Percentiles rank a stretch among this genome's conserved stretches.
Conservation (phyloP, 306 rosid genomes). For the Fragaria vesca region DNA sequence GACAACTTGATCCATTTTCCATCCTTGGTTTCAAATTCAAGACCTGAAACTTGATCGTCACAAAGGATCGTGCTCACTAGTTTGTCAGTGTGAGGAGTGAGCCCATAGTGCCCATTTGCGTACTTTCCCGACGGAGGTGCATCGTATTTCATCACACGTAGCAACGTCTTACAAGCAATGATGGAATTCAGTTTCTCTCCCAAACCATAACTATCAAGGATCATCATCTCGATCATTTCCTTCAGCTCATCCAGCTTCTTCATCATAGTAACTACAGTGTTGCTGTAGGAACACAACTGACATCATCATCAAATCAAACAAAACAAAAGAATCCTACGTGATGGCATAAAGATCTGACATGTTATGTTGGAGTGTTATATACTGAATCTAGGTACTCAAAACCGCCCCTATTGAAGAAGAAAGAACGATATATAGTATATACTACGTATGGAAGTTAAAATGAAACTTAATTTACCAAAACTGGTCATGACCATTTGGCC, state of each 20-base stretch:
- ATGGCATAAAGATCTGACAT: background rate
- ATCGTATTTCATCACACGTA: slow-evolving; percentile 17
- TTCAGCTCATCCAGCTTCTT: slow-evolving; percentile 4
- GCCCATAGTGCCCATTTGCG: background rate
- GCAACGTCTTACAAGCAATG: background rate
- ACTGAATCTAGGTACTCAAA: too few relatives aligned
- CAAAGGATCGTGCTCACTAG: background rate
- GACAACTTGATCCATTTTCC: slow-evolving; percentile 20
- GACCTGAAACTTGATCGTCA: slow-evolving; percentile 16
- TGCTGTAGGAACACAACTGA: background rate
- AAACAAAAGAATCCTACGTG: background rate
- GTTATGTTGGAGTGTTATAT: background rate
- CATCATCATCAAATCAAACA: background rate
- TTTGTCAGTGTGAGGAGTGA: slow-evolving; percentile 18
- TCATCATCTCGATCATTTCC: background rate
- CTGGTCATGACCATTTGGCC: slow-evolving; percentile 10
- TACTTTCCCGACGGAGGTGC: slow-evolving; percentile 14
- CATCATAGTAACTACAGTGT: background rate
- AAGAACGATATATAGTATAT: too few relatives aligned
- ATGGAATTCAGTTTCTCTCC: background rate
- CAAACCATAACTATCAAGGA: slow-evolving; percentile 9
- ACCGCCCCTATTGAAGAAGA: too few relatives aligned
- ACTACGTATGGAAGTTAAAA: background rate
- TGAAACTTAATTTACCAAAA: background rate
- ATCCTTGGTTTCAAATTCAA: slow-evolving; percentile 24